A percentile compares a stretch with the other conserved stretches of the same genome.
Evolutionary conservation across 495 filamentous ascomycete genomes (phyloP).

Genomic region (Aspergillus mulundensis): DNA sequence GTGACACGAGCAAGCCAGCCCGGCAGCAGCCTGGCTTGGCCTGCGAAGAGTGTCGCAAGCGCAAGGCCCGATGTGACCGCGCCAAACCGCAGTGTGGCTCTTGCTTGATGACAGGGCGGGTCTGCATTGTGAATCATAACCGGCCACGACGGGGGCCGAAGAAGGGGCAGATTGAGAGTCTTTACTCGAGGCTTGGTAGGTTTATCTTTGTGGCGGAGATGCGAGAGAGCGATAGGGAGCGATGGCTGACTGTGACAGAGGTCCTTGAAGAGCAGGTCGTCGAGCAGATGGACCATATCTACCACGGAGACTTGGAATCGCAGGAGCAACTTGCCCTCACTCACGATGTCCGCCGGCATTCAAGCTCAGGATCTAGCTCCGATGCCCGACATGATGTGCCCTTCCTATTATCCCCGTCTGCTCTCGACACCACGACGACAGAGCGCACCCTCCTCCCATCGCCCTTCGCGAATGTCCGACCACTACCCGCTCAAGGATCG

Average conservation of each 20-base stretch:
- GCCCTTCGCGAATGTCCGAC: background rate
- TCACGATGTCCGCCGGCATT: background rate
- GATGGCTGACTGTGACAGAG: background rate
- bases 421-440: background rate
- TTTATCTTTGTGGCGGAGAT: too few relatives aligned
- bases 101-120: background rate
- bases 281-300: background rate
- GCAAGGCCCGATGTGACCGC: conserved; percentile 2
- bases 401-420: background rate
- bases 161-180: background rate
- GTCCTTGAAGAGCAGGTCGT: background rate
- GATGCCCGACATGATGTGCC: background rate
- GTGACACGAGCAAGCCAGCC: background rate
- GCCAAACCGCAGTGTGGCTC: background rate
- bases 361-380: background rate
- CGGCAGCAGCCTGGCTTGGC: background rate
- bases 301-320: background rate
- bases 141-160: background rate
- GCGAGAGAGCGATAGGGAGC: too few relatives aligned
- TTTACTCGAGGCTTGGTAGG: background rate
- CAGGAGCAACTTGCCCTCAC: background rate
- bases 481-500: background rate
- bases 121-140: background rate
- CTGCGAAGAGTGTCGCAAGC: conserved; percentile 3
- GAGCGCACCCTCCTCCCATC: background rate